Conservation (phyloP, 106 monocot genomes). For the Amphibolis antarctica region DNA sequence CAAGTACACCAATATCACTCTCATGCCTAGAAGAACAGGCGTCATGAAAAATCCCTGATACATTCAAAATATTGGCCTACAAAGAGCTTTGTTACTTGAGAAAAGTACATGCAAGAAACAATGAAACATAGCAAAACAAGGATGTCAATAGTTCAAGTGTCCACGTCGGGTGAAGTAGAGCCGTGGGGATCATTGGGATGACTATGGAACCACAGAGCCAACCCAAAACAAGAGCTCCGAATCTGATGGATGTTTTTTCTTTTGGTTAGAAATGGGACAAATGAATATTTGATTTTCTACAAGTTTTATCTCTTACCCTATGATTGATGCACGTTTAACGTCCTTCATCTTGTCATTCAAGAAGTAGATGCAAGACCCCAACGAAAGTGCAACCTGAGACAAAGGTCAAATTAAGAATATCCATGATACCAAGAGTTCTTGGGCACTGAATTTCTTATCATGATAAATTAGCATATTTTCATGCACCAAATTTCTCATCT, state of each 20-base stretch:
- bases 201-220: slow-evolving; percentile 63
- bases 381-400: slow-evolving; percentile 67
- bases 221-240: slow-evolving; percentile 65
- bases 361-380: slow-evolving; percentile 82
- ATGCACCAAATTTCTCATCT: too few relatives aligned
- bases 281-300: not conserved
- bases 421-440: not conserved
- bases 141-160: slow-evolving; percentile 83
- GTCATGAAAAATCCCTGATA: not conserved
- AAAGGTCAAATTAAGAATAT: slow-evolving; percentile 1
- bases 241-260: slow-evolving; percentile 23
- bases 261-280: too few relatives aligned
- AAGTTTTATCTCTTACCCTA: slow-evolving; percentile 37
- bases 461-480: too few relatives aligned
- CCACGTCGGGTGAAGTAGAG: slow-evolving; percentile 59
- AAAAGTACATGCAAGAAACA: slow-evolving; percentile 74
- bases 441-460: too few relatives aligned
- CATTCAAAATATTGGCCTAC: not conserved
- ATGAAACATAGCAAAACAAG: slow-evolving; percentile 64
- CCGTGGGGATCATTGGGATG: slow-evolving; percentile 64
- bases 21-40: too few relatives aligned
- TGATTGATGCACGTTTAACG: slow-evolving; percentile 44
- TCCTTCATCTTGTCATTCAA: slow-evolving; percentile 94
- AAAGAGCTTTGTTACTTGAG: slow-evolving; percentile 55
- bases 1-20: too few relatives aligned